Conservation (phyloP, 768 basidiomycete species). For the Roridomyces roridus region DNA sequence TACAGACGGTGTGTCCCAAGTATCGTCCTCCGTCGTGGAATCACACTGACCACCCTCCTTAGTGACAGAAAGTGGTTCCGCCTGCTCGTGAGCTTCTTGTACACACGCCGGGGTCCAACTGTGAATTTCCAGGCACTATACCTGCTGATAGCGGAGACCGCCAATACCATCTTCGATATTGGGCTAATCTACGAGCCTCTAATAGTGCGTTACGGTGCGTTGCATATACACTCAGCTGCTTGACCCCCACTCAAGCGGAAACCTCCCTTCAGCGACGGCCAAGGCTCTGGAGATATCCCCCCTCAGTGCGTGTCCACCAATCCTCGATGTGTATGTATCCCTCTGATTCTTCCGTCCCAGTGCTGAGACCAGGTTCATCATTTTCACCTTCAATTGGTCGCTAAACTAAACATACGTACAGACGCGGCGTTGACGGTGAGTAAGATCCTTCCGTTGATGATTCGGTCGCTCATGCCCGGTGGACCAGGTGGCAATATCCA, state of each 20-base stretch:
- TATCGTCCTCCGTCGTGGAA: too few relatives aligned
- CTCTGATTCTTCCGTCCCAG: too few relatives aligned
- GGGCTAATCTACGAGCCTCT: slow-evolving; percentile 24
- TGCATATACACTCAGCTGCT: too few relatives aligned
- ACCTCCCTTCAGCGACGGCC: neutral
- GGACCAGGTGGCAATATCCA: slow-evolving; percentile 23
- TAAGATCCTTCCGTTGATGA: neutral
- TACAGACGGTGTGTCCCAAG: slow-evolving; percentile 7
- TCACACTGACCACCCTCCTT: neutral
- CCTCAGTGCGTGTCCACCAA: neutral
- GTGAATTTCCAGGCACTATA: slow-evolving; percentile 11
- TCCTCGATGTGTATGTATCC: too few relatives aligned
- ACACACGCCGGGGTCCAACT: too few relatives aligned
- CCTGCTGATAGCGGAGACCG: slow-evolving; percentile 23
- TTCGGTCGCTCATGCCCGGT: neutral
- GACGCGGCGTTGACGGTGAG: slow-evolving; percentile 14
- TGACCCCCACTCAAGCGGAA: too few relatives aligned
- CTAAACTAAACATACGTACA: neutral
- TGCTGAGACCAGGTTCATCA: slow-evolving; percentile 12
- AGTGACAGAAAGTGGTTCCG: slow-evolving; percentile 14
- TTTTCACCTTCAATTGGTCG: neutral
- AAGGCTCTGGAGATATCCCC: slow-evolving; percentile 3
- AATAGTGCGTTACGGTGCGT: slow-evolving; percentile 15
- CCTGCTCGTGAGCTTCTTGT: slow-evolving; percentile 1
- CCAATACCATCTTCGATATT: slow-evolving; percentile 18